These are phyloP conservation scores for Vaccinium macrocarpon DNA, from an alignment of 148 eudicot genomes.

Conservation along the genomic window DNA sequence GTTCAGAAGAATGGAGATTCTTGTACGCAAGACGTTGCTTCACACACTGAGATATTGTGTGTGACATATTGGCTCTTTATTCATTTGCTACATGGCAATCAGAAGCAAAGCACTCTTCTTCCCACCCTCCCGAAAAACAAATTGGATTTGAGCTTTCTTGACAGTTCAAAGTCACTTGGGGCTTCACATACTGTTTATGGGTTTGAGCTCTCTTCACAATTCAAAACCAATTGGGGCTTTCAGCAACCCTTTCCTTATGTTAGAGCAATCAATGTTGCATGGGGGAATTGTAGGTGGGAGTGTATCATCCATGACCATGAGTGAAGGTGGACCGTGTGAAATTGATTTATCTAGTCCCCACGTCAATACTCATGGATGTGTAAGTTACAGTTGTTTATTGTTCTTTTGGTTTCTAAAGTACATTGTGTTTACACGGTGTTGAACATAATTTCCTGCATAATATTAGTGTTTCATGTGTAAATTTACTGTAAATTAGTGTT, in stretches of 20 bases:
- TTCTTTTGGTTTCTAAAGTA: background rate
- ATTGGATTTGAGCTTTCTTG: background rate
- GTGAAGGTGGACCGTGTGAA: background rate
- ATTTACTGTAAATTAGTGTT: background rate
- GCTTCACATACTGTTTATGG: background rate
- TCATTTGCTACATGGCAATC: background rate
- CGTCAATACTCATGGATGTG: background rate
- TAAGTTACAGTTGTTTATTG: background rate
- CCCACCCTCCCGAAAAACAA: background rate
- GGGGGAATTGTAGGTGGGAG: background rate
- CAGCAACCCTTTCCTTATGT: background rate
- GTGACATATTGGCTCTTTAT: background rate
- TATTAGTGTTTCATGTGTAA: background rate
- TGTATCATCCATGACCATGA: background rate
- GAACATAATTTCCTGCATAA: background rate
- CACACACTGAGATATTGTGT: background rate
- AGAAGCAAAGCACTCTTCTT: background rate
- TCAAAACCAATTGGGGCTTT: background rate
- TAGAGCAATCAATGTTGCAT: background rate
- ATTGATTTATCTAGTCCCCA: background rate
- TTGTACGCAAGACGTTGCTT: background rate
- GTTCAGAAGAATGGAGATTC: slow-evolving; percentile 3
- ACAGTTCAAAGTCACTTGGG: background rate
- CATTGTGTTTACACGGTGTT: background rate
- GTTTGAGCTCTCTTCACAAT: background rate